phyloP scores from a whole-genome alignment of 73 alveolate genomes.

The Tetrahymena borealis region DNA sequence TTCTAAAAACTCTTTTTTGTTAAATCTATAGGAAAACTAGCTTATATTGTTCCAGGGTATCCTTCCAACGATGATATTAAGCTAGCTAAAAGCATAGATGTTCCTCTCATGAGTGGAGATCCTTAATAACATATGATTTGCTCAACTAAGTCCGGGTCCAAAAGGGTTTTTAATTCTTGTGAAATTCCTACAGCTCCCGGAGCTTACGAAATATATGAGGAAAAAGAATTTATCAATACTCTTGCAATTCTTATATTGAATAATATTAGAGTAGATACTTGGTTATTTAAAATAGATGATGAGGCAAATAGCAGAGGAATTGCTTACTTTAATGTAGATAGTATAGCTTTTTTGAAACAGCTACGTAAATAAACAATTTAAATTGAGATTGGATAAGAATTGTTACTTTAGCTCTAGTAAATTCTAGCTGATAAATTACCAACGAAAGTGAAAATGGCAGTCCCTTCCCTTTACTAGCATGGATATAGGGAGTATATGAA shows the following conservation, averaged over 20 bases:
- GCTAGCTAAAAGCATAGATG: conserved; percentile 73
- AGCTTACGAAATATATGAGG: conserved; percentile 94
- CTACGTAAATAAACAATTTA: not conserved
- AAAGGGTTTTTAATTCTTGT: conserved; percentile 84
- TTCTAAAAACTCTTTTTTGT: not conserved
- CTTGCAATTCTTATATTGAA: conserved; percentile 86
- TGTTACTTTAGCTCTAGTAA: conserved; percentile 12
- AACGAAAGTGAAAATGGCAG: conserved; percentile 84
- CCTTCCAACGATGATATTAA: conserved; percentile 91
- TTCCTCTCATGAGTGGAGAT: conserved; percentile 94
- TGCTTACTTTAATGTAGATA: conserved; percentile 81
- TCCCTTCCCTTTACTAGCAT: conserved; percentile 65
- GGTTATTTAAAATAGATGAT: conserved; percentile 97
- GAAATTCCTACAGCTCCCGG: conserved; percentile 91
- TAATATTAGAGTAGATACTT: conserved; percentile 81
- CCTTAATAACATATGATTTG: conserved; percentile 80
- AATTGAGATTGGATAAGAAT: conserved; percentile 36
- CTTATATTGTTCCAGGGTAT: conserved; percentile 92
- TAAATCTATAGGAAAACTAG: conserved; percentile 37
- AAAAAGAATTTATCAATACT: conserved; percentile 87
- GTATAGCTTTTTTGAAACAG: conserved; percentile 4
- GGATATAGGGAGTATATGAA: conserved; percentile 85
- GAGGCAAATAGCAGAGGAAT: conserved; percentile 96
- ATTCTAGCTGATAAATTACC: conserved; percentile 71
- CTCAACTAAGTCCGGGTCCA: conserved; percentile 95